These are phyloP conservation scores for Leishmania tropica DNA, from an alignment of 208 protist genomes.

Conservation along the genomic window DNA sequence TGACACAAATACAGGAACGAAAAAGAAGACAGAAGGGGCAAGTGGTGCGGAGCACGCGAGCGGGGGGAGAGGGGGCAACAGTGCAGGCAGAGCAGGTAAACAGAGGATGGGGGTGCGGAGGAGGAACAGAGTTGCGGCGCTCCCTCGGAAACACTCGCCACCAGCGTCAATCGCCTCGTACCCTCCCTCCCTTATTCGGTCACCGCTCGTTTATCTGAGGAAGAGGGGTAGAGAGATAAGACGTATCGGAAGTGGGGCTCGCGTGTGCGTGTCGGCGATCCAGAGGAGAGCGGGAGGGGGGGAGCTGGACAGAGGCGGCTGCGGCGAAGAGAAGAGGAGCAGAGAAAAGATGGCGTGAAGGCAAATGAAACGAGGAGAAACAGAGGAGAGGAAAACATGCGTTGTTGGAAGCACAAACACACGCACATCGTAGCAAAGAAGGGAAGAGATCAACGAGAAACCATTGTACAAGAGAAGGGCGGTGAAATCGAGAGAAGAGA, in stretches of 20 bases:
- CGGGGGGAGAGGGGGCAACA: neutral
- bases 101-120: neutral
- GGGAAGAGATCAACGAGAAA: neutral
- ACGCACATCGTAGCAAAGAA: neutral
- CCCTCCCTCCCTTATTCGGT: neutral
- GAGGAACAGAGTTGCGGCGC: neutral
- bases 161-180: neutral
- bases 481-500: slow-evolving; percentile 3
- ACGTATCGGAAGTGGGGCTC: neutral
- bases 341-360: neutral
- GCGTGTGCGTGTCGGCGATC: neutral
- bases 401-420: neutral
- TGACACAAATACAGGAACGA: neutral
- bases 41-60: neutral
- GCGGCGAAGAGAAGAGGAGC: neutral
- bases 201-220: neutral
- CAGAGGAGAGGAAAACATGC: neutral
- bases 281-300: neutral
- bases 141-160: neutral
- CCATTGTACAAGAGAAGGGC: neutral
- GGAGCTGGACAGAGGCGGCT: neutral
- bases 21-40: neutral
- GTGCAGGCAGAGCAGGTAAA: neutral
- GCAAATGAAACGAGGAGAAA: neutral
- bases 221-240: neutral